Base-by-base conservation (phyloP, 2,329 filamentous ascomycete genomes). In the Ophiocordyceps camponoti-floridani region DNA sequence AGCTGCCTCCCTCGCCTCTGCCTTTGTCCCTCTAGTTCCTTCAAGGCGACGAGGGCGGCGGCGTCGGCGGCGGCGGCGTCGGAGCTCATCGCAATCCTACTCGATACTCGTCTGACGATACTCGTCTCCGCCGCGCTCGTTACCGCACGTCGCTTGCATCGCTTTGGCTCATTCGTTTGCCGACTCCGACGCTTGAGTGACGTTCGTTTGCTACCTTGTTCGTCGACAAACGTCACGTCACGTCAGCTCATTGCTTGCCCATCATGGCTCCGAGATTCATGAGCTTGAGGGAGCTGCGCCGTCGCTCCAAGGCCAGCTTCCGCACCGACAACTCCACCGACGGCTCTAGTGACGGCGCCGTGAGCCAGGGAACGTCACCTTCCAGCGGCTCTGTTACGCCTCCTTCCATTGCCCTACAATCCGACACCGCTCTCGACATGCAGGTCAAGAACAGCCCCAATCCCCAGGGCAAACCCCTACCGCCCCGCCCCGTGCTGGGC, bases 281-380 rank as follows among this genome's bases (percentile, higher is more conserved):
- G 49, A 73, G 61, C 52, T 61, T 75, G 54, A 84, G 77, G 62
- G 78, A 82, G 56, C 64, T 94, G 46, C 82, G 84, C 53, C 77
- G 84, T 53, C 79, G 81, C 53, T 91, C 84, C 46, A 80, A 72
- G 60, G 74, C 79, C 48, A 87, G 79, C 67, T 81, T 87, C 63
- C 77, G 73, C 47, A 79, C 76, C 42, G 72, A 74, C 38, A 70
- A 68, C 48, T 76, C 77, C 38, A 75, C 71, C 42, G 75, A 81
- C 53, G 71, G 70, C 9, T 75, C 73, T 42, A 78, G 74, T 58
- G 75, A 77, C 56, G 72, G 70, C 49, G 68, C 67, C 53, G 62
- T 62, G 38, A 73, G 69, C 55, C 70, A 75, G 53, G 73, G 70
- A 52, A 77, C 74, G 30, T 70, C 76, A 44, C 73, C 75, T 35